Evolutionary conservation across 164 flowering plant genomes (phyloP).

Genomic region (Protea cynaroides): DNA sequence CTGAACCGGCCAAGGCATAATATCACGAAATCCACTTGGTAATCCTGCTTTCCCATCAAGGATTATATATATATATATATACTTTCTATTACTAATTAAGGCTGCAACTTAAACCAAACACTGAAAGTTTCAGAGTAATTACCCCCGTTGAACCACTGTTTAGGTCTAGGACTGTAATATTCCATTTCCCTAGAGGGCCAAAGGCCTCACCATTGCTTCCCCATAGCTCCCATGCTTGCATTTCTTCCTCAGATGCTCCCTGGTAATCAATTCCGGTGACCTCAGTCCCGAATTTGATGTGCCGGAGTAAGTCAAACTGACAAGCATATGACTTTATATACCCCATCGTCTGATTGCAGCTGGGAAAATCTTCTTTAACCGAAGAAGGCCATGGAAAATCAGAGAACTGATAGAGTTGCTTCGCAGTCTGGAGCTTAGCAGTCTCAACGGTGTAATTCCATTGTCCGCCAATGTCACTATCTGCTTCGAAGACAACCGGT

Average conservation of each 20-base stretch:
- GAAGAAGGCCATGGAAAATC: conserved; percentile 67
- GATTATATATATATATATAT: no score
- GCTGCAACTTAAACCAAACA: no score
- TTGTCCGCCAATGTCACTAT: conserved; percentile 22
- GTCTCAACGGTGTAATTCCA: conserved; percentile 40
- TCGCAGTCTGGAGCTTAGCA: conserved; percentile 52
- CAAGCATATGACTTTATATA: conserved; percentile 41
- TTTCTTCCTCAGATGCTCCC: conserved; percentile 25
- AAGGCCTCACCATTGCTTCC: conserved; percentile 36
- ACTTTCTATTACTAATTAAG: no score
- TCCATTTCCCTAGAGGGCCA: conserved; percentile 28
- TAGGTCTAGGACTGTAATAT: conserved; percentile 25
- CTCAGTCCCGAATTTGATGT: conserved; percentile 30
- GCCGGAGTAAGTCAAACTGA: conserved; percentile 27
- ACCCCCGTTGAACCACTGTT: conserved; percentile 16
- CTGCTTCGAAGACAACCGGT: conserved; percentile 39
- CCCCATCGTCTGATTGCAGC: conserved; percentile 31
- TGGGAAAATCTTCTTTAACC: conserved; percentile 36
- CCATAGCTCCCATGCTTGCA: conserved; percentile 36
- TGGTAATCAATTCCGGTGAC: conserved; percentile 29
- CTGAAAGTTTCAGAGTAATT: neutral
- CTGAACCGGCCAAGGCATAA: conserved; percentile 49
- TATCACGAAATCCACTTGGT: conserved; percentile 38
- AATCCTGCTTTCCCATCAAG: conserved; percentile 13
- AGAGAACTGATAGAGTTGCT: conserved; percentile 40